Evolutionary conservation across 2,329 filamentous ascomycete species (phyloP).

Genomic region (Polychaeton citri): DNA sequence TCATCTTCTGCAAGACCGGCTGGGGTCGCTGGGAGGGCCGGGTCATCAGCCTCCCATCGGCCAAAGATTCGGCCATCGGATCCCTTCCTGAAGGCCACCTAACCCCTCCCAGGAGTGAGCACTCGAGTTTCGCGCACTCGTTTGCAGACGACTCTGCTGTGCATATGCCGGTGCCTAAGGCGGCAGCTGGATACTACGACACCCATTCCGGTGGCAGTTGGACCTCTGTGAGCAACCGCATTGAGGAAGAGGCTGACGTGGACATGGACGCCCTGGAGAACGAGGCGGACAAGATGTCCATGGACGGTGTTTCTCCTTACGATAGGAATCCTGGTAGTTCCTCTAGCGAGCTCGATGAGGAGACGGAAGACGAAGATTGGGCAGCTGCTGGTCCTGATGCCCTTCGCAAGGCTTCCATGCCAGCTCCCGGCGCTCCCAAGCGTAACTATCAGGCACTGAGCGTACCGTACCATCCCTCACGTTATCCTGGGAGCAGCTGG

Average conservation of each 20-base stretch:
- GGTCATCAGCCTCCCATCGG: slow-evolving; percentile 26
- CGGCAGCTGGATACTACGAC: slow-evolving; percentile 13
- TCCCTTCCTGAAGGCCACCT: slow-evolving; percentile 22
- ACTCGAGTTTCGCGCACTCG: slow-evolving; percentile 22
- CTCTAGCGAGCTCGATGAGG: slow-evolving; percentile 37
- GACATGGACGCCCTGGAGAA: slow-evolving; percentile 61
- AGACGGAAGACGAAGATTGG: slow-evolving; percentile 96
- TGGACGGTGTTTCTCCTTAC: slow-evolving; percentile 56
- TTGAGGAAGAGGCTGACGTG: slow-evolving; percentile 35
- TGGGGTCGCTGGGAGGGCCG: slow-evolving; percentile 94
- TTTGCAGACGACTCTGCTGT: slow-evolving; percentile 18
- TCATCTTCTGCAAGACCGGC: slow-evolving; percentile 87
- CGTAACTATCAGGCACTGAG: slow-evolving; percentile 18
- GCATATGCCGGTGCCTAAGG: slow-evolving; percentile 15
- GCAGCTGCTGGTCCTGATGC: slow-evolving; percentile 76
- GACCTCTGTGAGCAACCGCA: slow-evolving; percentile 57
- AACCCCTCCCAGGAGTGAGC: slow-evolving; percentile 40
- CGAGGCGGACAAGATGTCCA: slow-evolving; percentile 91
- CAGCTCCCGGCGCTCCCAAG: slow-evolving; percentile 15
- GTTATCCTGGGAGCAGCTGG: slow-evolving; percentile 13
- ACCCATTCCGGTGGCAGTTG: slow-evolving; percentile 43
- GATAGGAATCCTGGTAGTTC: slow-evolving; percentile 45
- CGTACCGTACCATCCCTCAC: slow-evolving; percentile 11
- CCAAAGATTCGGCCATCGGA: slow-evolving; percentile 22
- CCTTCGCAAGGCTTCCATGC: slow-evolving; percentile 50